Conservation (phyloP, 2,329 filamentous ascomycete genomes). For the Camillea tinctor region DNA sequence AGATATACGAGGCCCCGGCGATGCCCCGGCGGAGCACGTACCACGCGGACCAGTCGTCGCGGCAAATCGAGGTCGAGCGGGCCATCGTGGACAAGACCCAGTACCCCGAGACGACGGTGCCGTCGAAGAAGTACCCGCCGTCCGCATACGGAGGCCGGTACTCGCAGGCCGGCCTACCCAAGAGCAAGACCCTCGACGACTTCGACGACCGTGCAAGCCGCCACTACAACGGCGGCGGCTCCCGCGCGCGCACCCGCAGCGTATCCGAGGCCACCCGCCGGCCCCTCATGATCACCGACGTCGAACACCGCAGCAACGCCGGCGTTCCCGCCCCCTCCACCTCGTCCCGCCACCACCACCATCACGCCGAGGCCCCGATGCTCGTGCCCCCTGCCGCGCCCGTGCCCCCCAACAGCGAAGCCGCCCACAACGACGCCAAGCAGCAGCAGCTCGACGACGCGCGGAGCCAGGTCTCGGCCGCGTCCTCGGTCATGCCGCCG, state of each 20-base stretch:
- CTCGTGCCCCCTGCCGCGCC: too few relatives aligned
- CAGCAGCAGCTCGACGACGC: constrained; percentile 7
- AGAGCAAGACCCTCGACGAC: constrained; percentile 36
- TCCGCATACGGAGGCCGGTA: constrained; percentile 38
- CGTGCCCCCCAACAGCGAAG: neutral
- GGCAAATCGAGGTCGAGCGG: constrained; percentile 38
- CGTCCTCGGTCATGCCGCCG: neutral
- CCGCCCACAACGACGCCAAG: constrained; percentile 18
- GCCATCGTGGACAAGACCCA: constrained; percentile 37
- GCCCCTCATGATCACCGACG: constrained; percentile 41
- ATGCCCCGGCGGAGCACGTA: constrained; percentile 47
- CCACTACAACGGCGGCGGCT: constrained; percentile 31
- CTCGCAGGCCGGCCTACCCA: constrained; percentile 27
- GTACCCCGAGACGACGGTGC: constrained; percentile 33
- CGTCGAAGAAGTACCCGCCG: constrained; percentile 34
- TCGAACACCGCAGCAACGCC: constrained; percentile 41
- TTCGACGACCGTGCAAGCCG: constrained; percentile 42
- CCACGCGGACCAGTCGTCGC: constrained; percentile 36
- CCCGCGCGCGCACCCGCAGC: constrained; percentile 45
- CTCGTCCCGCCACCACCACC: neutral
- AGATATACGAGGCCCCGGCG: constrained; percentile 41
- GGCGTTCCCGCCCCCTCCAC: constrained; percentile 2
- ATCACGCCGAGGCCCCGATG: neutral
- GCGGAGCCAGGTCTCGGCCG: constrained; percentile 11
- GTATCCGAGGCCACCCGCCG: constrained; percentile 36